A percentile compares a stretch with the other conserved stretches of the same genome.
phyloP scores from a whole-genome alignment of 331 rosid species.

The Pyrus hybrid region DNA sequence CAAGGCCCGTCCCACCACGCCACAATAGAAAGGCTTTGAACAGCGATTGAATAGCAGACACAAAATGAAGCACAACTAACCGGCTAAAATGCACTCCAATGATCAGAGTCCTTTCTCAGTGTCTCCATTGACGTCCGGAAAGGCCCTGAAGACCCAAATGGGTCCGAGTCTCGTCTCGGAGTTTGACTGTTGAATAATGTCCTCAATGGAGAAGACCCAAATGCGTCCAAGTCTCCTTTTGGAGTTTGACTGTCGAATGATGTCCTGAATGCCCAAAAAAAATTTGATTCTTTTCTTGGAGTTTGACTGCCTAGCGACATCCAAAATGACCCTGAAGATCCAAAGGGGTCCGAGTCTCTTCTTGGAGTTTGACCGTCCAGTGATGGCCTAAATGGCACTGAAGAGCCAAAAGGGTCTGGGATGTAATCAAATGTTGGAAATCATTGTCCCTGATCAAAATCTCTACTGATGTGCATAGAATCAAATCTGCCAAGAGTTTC shows the following conservation, averaged over 20 bases:
- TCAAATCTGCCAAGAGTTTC: conserved; percentile 54
- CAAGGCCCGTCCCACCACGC: conserved; percentile 14
- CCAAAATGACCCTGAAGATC: conserved; percentile 58
- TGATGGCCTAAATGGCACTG: conserved; percentile 65
- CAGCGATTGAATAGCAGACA: conserved; percentile 8
- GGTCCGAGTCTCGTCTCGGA: too few species aligned
- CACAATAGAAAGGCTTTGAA: conserved; percentile 12
- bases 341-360: conserved; percentile 53
- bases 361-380: conserved; percentile 65
- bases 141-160: too few species aligned
- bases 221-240: too few species aligned
- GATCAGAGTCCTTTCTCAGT: background rate
- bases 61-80: conserved; percentile 9
- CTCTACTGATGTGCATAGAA: conserved; percentile 58
- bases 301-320: conserved; percentile 63
- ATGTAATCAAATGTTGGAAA: conserved; percentile 78
- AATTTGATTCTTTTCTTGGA: conserved; percentile 51
- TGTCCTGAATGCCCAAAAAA: too few species aligned
- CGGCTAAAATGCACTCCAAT: conserved; percentile 67
- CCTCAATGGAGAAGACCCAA: too few species aligned
- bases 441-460: conserved; percentile 61
- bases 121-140: too few species aligned
- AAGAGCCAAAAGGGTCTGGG: conserved; percentile 77
- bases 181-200: too few species aligned
- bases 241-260: too few species aligned